Base-by-base conservation (phyloP, 768 basidiomycete species). In the Heimioporus sp. region DNA sequence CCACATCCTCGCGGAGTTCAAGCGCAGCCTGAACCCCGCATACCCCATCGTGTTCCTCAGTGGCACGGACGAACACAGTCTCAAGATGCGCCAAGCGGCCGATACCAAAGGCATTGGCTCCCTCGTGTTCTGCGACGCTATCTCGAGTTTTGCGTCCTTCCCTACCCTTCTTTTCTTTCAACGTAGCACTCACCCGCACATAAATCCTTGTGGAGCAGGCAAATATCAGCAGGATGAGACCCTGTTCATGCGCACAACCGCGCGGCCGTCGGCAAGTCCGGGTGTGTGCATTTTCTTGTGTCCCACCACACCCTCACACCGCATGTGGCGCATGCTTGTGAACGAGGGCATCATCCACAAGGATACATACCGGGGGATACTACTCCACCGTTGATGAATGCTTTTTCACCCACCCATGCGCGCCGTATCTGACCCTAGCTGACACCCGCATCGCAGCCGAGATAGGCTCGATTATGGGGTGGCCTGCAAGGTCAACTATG, bases 331-430 rank as follows among this genome's bases (percentile, higher is more conserved):
- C 20, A 65, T 72, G 40, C 77, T 95, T 5, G 71, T 77, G 34
- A 73, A 72, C 7, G 74, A 78, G 56, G 89, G 85, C 2, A 78
- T 83, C 57, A 87, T 96, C 44, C 94, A 93, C 71, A 93, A 92
- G 64, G 87, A 85, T 35, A 75, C 76, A 2, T 93, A 97, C 69
- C 76, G 80, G 13, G 93, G 93, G 21, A 39, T 95, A 92, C 87
- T 95, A 97, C 64, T 91, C 91, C 45, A 77, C 95, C 39, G 89
- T 90, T 2, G 94, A 97, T 69, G 93, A 96, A 69, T 89, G 85
- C 49, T 97, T 94, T 71, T 94, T n/a, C n/a, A 93, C 62, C 68
- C 59, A 51, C 65, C 56, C 20, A 65, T 63, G 1, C 60, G 49
- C 58, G 53, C 39, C 56, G 34, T 61, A 59, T 50, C 59, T 53